phyloP scores from a whole-genome alignment of 306 rosid species.

The Dalbergia cochinchinensis region DNA sequence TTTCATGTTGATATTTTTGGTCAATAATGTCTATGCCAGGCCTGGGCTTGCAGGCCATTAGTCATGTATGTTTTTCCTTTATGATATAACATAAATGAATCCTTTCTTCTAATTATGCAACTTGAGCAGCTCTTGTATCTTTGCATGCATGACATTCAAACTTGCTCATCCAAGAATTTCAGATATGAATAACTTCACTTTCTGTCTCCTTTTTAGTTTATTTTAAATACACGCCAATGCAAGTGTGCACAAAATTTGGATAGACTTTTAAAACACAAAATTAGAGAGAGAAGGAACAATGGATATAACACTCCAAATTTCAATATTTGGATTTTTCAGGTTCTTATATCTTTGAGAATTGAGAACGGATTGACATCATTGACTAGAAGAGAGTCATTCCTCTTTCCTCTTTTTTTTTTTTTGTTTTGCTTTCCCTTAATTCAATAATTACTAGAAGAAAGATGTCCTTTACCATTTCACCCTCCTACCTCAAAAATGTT shows the following conservation, averaged over 20 bases:
- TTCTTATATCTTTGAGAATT: slow-evolving; percentile 33
- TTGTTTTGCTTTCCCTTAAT: background rate
- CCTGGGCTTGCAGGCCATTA: background rate
- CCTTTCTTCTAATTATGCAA: background rate
- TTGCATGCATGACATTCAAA: slow-evolving; percentile 27
- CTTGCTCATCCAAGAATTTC: background rate
- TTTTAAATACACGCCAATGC: background rate
- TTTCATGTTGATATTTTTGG: slow-evolving; percentile 48
- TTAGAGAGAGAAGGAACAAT: background rate
- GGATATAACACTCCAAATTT: background rate
- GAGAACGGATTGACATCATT: slow-evolving; percentile 33
- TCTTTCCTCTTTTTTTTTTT: background rate
- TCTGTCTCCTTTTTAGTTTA: background rate
- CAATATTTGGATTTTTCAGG: slow-evolving; percentile 1
- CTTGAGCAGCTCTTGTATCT: background rate
- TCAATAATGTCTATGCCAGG: slow-evolving; percentile 43
- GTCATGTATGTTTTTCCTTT: background rate
- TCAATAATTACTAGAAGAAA: slow-evolving; percentile 11
- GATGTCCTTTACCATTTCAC: slow-evolving; percentile 7
- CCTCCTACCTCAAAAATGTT: slow-evolving; percentile 11
- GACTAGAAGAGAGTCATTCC: slow-evolving; percentile 5
- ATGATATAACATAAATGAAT: background rate
- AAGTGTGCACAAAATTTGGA: background rate
- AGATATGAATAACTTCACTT: background rate
- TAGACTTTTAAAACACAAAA: background rate